Base-by-base conservation (phyloP, 2,329 filamentous ascomycete species). In the Colletotrichum sp. region DNA sequence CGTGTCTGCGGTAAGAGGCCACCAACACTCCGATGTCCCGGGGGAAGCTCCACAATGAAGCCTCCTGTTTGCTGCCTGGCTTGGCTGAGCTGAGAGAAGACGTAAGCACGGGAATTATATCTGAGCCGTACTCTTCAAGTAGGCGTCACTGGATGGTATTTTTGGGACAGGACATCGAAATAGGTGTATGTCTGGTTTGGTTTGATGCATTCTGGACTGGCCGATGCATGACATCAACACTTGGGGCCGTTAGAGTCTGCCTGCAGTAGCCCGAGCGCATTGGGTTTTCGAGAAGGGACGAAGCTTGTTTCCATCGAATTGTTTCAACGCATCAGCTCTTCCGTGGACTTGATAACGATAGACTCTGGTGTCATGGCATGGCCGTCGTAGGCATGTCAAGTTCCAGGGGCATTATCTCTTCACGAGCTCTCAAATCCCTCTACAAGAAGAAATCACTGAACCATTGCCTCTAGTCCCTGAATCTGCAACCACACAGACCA, bases 1-100 rank as follows among this genome's bases (percentile, higher is more conserved):
- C 69, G 60, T 60, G 39, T 55, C 76, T 60, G 64, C 48, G 69
- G 63, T 72, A 71, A 65, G 68, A n/a, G 34, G n/a, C 21, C 67
- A 57, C 57, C 30, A 65, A 69, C 60, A 30, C 32, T 55, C 74
- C 63, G 69, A 61, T 59, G 30, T 55, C 52, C 57, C 63, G 52
- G 39, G 28, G 16, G 71, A 36, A 57, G 30, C 26, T 63, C 71
- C 65, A 73, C 4, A 36, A 39, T 26, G 26, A n/a, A 32, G 43
- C n/a, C 43, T 21, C n/a, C n/a, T 2, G 43, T 52, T 13, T 39
- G n/a, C 32, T 39, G 32, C 18, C 59, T 61, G 59, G 16, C 9
- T 36, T 4, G 3, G 57, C 57, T 3, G 32, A 39, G 12, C 6
- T n/a, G 9, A 10, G 26, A 26, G 71, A 48, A 26, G 71, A 48